These are phyloP conservation scores for Trapa bicornis DNA, from an alignment of 345 rosid species.

Conservation along the genomic window DNA sequence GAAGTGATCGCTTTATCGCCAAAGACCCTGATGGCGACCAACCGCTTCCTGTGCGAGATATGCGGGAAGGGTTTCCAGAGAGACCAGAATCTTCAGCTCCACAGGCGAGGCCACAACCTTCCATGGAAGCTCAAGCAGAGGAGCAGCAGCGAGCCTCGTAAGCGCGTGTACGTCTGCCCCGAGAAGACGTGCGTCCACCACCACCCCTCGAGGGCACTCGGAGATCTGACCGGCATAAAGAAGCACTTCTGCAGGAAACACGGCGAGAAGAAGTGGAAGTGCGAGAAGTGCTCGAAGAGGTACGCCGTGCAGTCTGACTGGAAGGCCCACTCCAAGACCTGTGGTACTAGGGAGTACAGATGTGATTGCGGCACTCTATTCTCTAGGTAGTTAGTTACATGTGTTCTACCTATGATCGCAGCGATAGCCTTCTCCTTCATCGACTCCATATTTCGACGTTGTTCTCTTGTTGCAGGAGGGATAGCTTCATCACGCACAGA, in stretches of 20 bases:
- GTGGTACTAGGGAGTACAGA: constrained; percentile 85
- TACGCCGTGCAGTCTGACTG: constrained; percentile 90
- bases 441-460: background rate
- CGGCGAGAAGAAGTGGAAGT: constrained; percentile 91
- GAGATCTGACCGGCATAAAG: constrained; percentile 85
- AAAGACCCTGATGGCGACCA: constrained; percentile 79
- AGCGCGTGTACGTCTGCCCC: constrained; percentile 84
- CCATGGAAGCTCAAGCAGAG: constrained; percentile 96
- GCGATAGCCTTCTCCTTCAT: too few species aligned
- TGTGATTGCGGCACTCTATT: constrained; percentile 86
- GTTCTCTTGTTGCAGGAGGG: background rate
- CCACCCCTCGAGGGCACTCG: constrained; percentile 77
- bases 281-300: constrained; percentile 76
- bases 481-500: constrained; percentile 38
- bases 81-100: constrained; percentile 86
- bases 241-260: constrained; percentile 86
- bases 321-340: constrained; percentile 87
- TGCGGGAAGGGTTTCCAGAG: constrained; percentile 90
- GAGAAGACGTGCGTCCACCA: constrained; percentile 75
- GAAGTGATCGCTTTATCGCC: constrained; percentile 87
- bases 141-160: constrained; percentile 45
- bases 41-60: constrained; percentile 79
- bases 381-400: constrained; percentile 37
- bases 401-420: background rate
- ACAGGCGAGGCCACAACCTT: constrained; percentile 77